phyloP scores from a whole-genome alignment of 495 filamentous ascomycete genomes.

The Neurospora sp. region DNA sequence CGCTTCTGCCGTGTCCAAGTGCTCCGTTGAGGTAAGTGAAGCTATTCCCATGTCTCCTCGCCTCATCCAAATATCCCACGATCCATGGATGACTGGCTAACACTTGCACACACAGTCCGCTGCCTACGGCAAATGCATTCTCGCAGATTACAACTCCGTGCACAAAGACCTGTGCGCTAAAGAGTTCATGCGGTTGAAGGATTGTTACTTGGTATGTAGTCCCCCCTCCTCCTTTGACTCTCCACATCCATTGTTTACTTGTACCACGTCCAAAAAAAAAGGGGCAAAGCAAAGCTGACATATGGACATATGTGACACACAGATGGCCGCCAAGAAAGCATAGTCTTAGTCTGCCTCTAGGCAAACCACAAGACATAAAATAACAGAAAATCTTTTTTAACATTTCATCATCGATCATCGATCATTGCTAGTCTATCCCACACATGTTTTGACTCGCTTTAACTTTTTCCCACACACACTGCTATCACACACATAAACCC shows the following conservation, averaged over 20 bases:
- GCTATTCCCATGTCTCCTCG: background rate
- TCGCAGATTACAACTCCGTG: constrained; percentile 82
- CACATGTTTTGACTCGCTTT: background rate
- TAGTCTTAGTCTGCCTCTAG: too few relatives aligned
- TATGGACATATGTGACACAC: background rate
- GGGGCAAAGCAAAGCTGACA: background rate
- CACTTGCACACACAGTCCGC: too few relatives aligned
- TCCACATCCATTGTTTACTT: background rate
- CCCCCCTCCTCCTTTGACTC: background rate
- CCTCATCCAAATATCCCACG: too few relatives aligned
- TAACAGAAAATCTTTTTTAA: background rate
- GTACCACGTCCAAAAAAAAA: background rate
- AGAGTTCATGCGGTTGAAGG: constrained; percentile 78
- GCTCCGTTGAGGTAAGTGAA: constrained; percentile 63
- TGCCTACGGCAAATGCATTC: constrained; percentile 80
- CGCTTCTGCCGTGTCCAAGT: constrained; percentile 72
- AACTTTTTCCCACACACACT: background rate
- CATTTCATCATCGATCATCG: background rate
- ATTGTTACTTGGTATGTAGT: constrained; percentile 71
- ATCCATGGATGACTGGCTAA: too few relatives aligned
- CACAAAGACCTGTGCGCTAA: constrained; percentile 83
- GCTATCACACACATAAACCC: background rate
- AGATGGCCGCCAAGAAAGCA: background rate
- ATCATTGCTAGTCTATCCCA: background rate
- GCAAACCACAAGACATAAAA: background rate